These are phyloP conservation scores for Calonectria pteridis DNA, from an alignment of 2,329 filamentous ascomycete genomes.

Conservation along the genomic window DNA sequence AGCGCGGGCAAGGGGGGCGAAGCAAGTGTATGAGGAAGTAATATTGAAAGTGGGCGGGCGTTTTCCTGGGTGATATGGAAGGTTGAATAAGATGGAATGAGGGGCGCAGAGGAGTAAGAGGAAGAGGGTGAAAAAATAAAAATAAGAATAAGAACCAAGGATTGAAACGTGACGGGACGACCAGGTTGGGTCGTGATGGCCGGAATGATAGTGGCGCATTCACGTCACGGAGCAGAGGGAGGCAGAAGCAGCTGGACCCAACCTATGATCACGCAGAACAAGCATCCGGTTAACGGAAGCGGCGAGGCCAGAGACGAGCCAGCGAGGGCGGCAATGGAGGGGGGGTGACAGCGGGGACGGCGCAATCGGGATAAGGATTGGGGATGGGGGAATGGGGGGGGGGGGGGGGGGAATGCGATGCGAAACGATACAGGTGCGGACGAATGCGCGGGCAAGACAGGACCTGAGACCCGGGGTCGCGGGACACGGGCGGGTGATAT, in stretches of 20 bases:
- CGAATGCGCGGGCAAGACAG: constrained; percentile 2
- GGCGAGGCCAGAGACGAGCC: background rate
- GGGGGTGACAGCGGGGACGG: constrained; percentile 14
- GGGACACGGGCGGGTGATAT: background rate
- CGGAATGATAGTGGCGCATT: constrained; percentile 31
- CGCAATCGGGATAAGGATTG: background rate
- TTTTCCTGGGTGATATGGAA: background rate
- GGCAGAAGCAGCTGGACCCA: constrained; percentile 2
- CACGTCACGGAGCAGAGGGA: constrained; percentile 18
- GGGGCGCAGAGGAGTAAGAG: constrained; percentile 6
- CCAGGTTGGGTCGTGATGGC: constrained; percentile 24
- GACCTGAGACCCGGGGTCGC: constrained; percentile 9
- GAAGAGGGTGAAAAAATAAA: background rate
- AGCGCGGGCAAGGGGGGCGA: constrained; percentile 31
- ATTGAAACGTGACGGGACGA: constrained; percentile 18
- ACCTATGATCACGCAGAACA: constrained; percentile 14
- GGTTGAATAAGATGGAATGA: background rate
- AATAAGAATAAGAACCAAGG: constrained; percentile 23
- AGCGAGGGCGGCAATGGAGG: constrained; percentile 23
- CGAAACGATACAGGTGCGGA: constrained; percentile 1
- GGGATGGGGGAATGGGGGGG: background rate
- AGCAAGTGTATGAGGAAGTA: constrained; percentile 26
- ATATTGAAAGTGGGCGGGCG: constrained; percentile 24
- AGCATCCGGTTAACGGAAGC: constrained; percentile 16
- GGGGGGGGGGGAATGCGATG: background rate